Percentiles rank a stretch among this genome's conserved stretches.
phyloP scores from a whole-genome alignment of 352 stramenopile species.

The Porosira glacialis region DNA sequence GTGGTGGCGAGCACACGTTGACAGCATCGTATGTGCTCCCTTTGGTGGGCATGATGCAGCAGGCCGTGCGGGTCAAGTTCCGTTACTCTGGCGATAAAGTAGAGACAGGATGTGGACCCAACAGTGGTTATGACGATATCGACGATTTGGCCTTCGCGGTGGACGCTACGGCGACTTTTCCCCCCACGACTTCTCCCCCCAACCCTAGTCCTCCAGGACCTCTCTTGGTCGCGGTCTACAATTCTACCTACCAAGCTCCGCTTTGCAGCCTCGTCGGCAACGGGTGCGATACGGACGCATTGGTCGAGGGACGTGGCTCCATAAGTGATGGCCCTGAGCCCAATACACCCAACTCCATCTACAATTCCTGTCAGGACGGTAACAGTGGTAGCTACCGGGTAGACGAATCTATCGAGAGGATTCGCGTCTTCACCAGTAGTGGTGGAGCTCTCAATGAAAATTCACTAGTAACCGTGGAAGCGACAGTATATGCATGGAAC shows the following conservation, averaged over 20 bases:
- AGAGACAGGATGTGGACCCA: slow-evolving; percentile 2
- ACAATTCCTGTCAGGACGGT: slow-evolving; percentile 15
- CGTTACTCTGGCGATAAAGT: slow-evolving; percentile 25
- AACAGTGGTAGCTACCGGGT: not conserved
- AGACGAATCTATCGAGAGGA: slow-evolving; percentile 24
- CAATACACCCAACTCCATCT: slow-evolving; percentile 19
- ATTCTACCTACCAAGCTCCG: not conserved
- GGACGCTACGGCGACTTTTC: too few relatives aligned
- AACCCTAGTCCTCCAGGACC: not conserved
- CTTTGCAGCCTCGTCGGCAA: not conserved
- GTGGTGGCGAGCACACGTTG: not conserved
- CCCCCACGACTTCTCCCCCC: too few relatives aligned
- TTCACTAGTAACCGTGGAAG: not conserved
- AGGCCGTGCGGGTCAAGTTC: slow-evolving; percentile 32
- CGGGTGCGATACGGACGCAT: not conserved
- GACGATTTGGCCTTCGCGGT: slow-evolving; percentile 30
- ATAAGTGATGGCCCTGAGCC: slow-evolving; percentile 3
- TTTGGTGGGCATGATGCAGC: not conserved
- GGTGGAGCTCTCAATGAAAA: slow-evolving; percentile 6
- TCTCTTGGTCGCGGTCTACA: not conserved
- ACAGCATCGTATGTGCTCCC: not conserved
- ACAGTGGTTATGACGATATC: slow-evolving; percentile 24
- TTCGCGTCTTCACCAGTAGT: slow-evolving; percentile 7
- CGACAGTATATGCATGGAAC: slow-evolving; percentile 11
- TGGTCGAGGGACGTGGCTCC: not conserved